These are phyloP conservation scores for Petrea volubilis DNA, from an alignment of 257 asterid species.

Conservation along the genomic window DNA sequence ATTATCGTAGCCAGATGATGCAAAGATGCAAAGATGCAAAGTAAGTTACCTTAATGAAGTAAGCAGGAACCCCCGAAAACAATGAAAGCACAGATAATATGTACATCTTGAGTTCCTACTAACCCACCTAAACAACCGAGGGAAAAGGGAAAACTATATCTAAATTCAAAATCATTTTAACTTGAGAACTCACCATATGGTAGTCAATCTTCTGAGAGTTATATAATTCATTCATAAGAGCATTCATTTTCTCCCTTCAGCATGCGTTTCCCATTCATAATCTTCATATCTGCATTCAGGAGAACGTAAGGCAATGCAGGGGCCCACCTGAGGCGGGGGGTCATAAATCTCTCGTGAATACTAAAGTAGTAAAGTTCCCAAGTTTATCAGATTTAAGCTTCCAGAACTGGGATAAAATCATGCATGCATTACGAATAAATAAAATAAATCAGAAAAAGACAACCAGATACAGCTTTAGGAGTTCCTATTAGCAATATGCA, in stretches of 20 bases:
- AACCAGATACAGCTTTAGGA: background rate
- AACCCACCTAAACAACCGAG: too few relatives aligned
- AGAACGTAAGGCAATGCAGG: too few relatives aligned
- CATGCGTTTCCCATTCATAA: constrained; percentile 36
- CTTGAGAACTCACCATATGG: constrained; percentile 44
- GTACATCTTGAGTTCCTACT: too few relatives aligned
- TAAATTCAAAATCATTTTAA: background rate
- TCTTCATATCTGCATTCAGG: constrained; percentile 41
- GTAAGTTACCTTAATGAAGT: too few relatives aligned
- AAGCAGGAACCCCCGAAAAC: too few relatives aligned
- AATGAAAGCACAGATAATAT: too few relatives aligned
- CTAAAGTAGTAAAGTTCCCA: background rate
- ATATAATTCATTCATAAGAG: constrained; percentile 21
- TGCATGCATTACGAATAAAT: background rate
- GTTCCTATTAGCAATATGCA: constrained; percentile 6
- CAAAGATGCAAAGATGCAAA: too few relatives aligned
- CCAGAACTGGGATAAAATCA: background rate
- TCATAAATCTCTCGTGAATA: background rate
- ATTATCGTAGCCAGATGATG: too few relatives aligned
- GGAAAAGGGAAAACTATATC: too few relatives aligned
- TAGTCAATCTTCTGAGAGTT: constrained; percentile 45
- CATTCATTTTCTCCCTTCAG: constrained; percentile 35
- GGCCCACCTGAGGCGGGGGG: background rate
- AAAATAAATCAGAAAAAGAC: background rate
- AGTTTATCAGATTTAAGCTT: background rate